These are phyloP conservation scores for Fusarium nodosum DNA, from an alignment of 2,329 filamentous ascomycete species.

Conservation along the genomic window DNA sequence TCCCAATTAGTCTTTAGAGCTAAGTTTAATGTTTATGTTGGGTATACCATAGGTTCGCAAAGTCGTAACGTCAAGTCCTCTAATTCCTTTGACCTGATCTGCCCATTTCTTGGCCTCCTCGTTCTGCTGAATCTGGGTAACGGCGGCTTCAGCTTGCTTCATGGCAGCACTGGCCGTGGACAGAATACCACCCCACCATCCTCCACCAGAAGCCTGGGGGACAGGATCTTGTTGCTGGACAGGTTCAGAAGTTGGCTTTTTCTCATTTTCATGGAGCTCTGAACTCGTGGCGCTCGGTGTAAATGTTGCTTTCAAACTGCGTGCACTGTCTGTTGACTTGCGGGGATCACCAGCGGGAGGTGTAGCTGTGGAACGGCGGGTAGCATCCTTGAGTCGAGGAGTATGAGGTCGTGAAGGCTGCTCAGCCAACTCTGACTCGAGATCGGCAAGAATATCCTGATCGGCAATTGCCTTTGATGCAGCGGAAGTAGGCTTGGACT, in stretches of 20 bases:
- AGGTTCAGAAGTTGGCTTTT: constrained; percentile 64
- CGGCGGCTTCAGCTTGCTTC: constrained; percentile 92
- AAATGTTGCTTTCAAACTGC: constrained; percentile 78
- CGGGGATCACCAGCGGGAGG: constrained; percentile 72
- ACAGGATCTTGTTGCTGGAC: constrained; percentile 50
- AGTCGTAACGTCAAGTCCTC: constrained; percentile 76
- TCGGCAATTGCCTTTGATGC: constrained; percentile 65
- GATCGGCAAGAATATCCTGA: constrained; percentile 87
- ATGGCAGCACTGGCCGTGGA: constrained; percentile 87
- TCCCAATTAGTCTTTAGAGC: constrained; percentile 14
- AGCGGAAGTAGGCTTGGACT: constrained; percentile 64
- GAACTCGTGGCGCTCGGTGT: constrained; percentile 77
- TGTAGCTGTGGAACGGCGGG: constrained; percentile 62
- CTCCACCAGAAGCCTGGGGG: constrained; percentile 67
- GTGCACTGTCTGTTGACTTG: constrained; percentile 83
- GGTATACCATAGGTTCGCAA: constrained; percentile 65
- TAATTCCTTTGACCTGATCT: constrained; percentile 83
- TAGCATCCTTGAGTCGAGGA: constrained; percentile 74
- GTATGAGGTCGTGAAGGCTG: constrained; percentile 84
- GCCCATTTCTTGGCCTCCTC: constrained; percentile 98
- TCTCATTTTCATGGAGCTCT: constrained; percentile 70
- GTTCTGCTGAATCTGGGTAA: constrained; percentile 95
- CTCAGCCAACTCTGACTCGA: constrained; percentile 80
- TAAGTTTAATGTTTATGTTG: not conserved
- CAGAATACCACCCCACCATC: constrained; percentile 91